Conservation (phyloP, 805 yeast species). For the Candida sakaeoensis region DNA sequence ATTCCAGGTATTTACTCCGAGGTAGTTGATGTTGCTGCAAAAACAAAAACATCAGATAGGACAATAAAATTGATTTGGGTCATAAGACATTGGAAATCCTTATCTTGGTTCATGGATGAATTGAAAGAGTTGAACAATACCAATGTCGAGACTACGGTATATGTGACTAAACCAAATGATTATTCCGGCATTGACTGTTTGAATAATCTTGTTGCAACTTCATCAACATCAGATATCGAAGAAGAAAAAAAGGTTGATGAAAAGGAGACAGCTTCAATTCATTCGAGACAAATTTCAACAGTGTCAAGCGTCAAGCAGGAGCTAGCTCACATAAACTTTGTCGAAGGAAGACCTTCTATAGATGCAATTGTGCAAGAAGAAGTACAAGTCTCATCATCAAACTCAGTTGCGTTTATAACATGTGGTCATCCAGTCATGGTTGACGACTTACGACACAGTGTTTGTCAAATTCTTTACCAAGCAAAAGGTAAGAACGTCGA, state of each 20-base stretch:
- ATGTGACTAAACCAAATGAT: slow-evolving; percentile 26
- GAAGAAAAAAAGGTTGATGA: slow-evolving; percentile 7
- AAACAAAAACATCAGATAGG: slow-evolving; percentile 36
- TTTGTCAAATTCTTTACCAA: slow-evolving; percentile 38
- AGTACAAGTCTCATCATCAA: slow-evolving; percentile 29
- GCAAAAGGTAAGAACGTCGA: slow-evolving; percentile 50
- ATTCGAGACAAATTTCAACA: slow-evolving; percentile 7
- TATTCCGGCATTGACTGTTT: slow-evolving; percentile 8
- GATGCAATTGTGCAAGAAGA: slow-evolving; percentile 34
- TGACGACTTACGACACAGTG: slow-evolving; percentile 51
- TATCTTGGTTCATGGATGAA: slow-evolving; percentile 50
- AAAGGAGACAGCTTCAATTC: slow-evolving; percentile 6
- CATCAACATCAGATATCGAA: slow-evolving; percentile 2
- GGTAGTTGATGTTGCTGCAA: slow-evolving; percentile 23
- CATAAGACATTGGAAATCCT: slow-evolving; percentile 50
- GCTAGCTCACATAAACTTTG: slow-evolving; percentile 33
- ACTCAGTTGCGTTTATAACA: slow-evolving; percentile 51
- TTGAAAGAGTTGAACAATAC: slow-evolving; percentile 22
- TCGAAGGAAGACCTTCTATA: slow-evolving; percentile 48
- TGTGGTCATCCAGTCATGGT: slow-evolving; percentile 66
- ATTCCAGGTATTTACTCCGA: slow-evolving; percentile 54
- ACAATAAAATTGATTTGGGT: slow-evolving; percentile 57
- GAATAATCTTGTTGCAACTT: not conserved
- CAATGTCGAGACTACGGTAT: slow-evolving; percentile 27
- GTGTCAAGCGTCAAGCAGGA: slow-evolving; percentile 14